Evolutionary conservation across 1,284 basidiomycete genomes (phyloP), one percentile per base, ranked within the genome.

Genomic region (Ceratobasidium sp.): DNA sequence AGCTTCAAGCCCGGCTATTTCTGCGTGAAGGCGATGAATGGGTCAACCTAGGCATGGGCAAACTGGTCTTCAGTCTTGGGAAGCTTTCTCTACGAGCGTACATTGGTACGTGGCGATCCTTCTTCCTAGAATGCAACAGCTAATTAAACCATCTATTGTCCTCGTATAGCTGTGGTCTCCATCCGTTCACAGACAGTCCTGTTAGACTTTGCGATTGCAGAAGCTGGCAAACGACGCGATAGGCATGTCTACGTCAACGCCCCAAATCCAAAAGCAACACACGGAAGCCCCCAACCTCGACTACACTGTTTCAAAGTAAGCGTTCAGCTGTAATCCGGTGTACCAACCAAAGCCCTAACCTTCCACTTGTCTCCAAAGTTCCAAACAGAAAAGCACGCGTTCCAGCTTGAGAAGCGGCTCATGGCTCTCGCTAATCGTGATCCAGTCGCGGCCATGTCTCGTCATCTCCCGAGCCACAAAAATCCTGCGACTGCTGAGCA

Each of bases 321-420:
- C 9, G 31, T 17, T 17, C 19, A 19, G 19, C 36, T 56, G 14
- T 9, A 11, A 31, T 4, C 31, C 22, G 22, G 57, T 31, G 41
- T 15, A 2, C 3, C 24, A 3, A 17, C 11, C 41, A 2, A 24
- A 22, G 33, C 50, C 36, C 56, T 71, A 56, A 60, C 44, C 48
- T 69, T 29, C 36, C 48, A 24, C 31, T 29, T n/a, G 27, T 48
- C 22, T 24, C 44, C 24, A 59, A n/a, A 71, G 67, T 71, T 71
- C 56, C 67, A 71, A 36, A 71, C 67, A 41, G 67, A 71, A 60
- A 71, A 71, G 54, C 67, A 71, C 54, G 67, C 67, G 67, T 71
- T 71, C 59, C 67, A 71, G 31, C 56, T 71, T 4, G 67, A 71
- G 54, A 71, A 71, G 47, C 67, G 67, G 7, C 47, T 71, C 24